These are phyloP conservation scores for Croton setiger DNA, from an alignment of 441 rosid species.

Conservation along the genomic window DNA sequence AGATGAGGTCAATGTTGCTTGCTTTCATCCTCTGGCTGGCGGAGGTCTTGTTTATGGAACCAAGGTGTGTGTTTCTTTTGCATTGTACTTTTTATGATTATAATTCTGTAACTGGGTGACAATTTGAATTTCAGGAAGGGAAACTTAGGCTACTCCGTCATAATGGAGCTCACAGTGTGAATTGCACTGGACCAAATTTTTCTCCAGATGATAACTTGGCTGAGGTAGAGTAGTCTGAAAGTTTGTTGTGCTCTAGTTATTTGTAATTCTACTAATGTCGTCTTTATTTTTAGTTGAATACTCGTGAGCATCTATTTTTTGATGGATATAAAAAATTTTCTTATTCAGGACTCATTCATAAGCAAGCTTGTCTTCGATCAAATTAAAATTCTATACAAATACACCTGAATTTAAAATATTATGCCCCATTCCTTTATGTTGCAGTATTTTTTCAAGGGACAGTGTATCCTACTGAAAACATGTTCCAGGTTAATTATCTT, in stretches of 20 bases:
- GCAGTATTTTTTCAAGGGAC: neutral
- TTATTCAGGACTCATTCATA: neutral
- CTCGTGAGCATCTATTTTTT: neutral
- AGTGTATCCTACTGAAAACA: neutral
- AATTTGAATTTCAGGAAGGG: slow-evolving; percentile 68
- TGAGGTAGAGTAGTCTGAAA: slow-evolving; percentile 52
- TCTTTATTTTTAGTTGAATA: neutral
- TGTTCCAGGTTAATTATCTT: too few relatives aligned
- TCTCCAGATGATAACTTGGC: slow-evolving; percentile 55
- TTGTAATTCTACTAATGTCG: neutral
- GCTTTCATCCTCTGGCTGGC: slow-evolving; percentile 83
- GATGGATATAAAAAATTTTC: neutral
- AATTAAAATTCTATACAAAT: neutral
- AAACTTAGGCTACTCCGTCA: slow-evolving; percentile 73
- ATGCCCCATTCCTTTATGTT: neutral
- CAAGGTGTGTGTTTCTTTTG: slow-evolving; percentile 44
- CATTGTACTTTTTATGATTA: neutral
- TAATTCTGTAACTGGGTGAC: slow-evolving; percentile 14
- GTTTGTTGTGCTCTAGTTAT: slow-evolving; percentile 6
- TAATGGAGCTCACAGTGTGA: slow-evolving; percentile 52
- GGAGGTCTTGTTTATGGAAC: slow-evolving; percentile 97
- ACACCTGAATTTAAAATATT: neutral
- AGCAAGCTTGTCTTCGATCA: neutral
- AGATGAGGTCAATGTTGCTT: slow-evolving; percentile 93
- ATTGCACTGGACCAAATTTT: slow-evolving; percentile 41